Evolutionary conservation across 2,329 filamentous ascomycete species (phyloP), one percentile per base, ranked within the genome.

Genomic region (Helotiales sp.): DNA sequence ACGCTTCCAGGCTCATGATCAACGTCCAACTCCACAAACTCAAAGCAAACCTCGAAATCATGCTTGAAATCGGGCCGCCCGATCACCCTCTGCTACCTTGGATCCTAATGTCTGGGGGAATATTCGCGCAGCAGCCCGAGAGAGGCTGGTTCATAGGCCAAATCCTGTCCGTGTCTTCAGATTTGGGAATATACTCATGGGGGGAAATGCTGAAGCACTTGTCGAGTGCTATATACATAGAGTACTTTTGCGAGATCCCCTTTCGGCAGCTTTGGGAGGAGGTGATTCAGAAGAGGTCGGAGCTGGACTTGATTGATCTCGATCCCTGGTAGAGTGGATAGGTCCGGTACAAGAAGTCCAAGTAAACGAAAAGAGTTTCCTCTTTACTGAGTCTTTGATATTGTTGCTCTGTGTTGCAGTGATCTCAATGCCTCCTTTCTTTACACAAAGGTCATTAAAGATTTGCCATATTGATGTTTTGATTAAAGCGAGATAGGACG

Each of bases 11-110:
- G 5, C 61, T 67, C 1, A 63, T 64, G 60, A 34, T 63, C 28
- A 60, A 67, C 10, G 20, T 57, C 1, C 57, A 63, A 34, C n/a
- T 67, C 1, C 65, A 67, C 52, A 67, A 64, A 45, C 40, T 67
- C 26, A 67, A 55, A 60, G 20, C 30, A 6, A 30, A 43, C n/a
- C 50, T 65, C n/a, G 40, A 32, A 17, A 47, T 20, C 13, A 50
- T 65, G 24, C 54, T 63, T 15, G 15, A 57, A 5, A 6, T 63
- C 0, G 17, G 43, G 1, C 43, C 32, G 22, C 17, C 8, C 5
- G 15, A 40, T 17, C 62, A 64, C 15, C 37, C 54, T 13, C 37
- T 64, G 1, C 17, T 64, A 3, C 62, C 62, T 10, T 64, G 52
- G 62, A 45, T 64, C 13, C 30, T 64, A 17, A 30, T 57, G 10